Percentiles rank a stretch among this genome's conserved stretches.
These are phyloP conservation scores for Cyclostephanos tholiformis DNA, from an alignment of 108 stramenopile genomes.

Conservation along the genomic window DNA sequence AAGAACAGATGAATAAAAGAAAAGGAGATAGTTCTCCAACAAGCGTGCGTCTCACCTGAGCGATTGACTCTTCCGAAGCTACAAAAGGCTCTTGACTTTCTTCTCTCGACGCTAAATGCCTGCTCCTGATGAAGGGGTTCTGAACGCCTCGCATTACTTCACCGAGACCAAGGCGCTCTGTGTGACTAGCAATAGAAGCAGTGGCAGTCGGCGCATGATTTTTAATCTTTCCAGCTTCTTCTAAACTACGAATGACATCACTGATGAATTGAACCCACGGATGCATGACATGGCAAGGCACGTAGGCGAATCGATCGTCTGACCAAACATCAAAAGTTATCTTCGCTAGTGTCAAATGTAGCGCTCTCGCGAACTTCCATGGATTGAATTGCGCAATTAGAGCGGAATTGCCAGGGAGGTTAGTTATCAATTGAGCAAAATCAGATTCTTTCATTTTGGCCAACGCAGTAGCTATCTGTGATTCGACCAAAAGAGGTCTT, in stretches of 20 bases:
- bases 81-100: slow-evolving; percentile 55
- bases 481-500: slow-evolving; percentile 49
- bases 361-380: slow-evolving; percentile 38
- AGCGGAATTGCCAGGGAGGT: slow-evolving; percentile 6
- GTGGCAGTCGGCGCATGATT: not conserved
- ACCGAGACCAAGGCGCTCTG: not conserved
- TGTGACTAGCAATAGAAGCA: not conserved
- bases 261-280: slow-evolving; percentile 59
- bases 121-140: slow-evolving; percentile 14
- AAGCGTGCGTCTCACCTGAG: not conserved
- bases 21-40: no score
- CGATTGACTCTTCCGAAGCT: slow-evolving; percentile 57
- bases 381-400: slow-evolving; percentile 25
- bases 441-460: slow-evolving; percentile 60
- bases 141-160: not conserved
- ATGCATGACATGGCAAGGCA: slow-evolving; percentile 68
- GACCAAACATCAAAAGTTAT: slow-evolving; percentile 55
- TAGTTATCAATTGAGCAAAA: slow-evolving; percentile 28
- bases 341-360: slow-evolving; percentile 60
- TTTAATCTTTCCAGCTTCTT: slow-evolving; percentile 56
- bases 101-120: slow-evolving; percentile 31
- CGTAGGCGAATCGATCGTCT: slow-evolving; percentile 53
- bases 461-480: slow-evolving; percentile 53
- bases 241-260: slow-evolving; percentile 66
- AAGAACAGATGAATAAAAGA: no score